These are phyloP conservation scores for Pittosporum tobira DNA, from an alignment of 129 eudicot genomes.

Conservation along the genomic window DNA sequence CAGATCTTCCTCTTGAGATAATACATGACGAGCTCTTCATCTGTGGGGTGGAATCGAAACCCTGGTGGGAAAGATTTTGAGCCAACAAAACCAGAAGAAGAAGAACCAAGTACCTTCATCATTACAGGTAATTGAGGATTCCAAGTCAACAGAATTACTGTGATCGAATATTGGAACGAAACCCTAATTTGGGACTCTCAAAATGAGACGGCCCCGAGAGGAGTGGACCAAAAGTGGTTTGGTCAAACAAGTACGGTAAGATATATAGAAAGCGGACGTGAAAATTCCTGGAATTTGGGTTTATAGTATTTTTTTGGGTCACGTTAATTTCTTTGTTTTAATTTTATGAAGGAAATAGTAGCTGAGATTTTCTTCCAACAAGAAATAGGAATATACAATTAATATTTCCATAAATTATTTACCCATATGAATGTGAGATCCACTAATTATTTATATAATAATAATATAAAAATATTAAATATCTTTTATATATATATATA, in stretches of 20 bases:
- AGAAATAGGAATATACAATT: too few relatives aligned
- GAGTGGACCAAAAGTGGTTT: not conserved
- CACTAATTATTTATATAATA: too few relatives aligned
- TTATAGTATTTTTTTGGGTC: too few relatives aligned
- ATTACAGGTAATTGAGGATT: slow-evolving; percentile 12
- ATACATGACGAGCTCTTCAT: slow-evolving; percentile 67
- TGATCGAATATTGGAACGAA: not conserved
- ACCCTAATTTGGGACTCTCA: not conserved
- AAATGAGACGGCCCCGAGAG: slow-evolving; percentile 3
- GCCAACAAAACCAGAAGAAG: slow-evolving; percentile 16
- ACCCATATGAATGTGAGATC: too few relatives aligned
- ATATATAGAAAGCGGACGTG: not conserved
- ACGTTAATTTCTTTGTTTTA: too few relatives aligned
- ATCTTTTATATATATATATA: too few relatives aligned
- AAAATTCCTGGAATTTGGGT: not conserved
- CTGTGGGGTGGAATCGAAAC: slow-evolving; percentile 75
- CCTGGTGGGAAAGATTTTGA: slow-evolving; percentile 55
- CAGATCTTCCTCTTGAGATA: slow-evolving; percentile 79
- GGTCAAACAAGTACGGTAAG: slow-evolving; percentile 1
- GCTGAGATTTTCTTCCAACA: too few relatives aligned
- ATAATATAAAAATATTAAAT: too few relatives aligned
- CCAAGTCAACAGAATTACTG: not conserved
- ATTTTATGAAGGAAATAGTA: too few relatives aligned
- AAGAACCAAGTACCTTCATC: slow-evolving; percentile 14
- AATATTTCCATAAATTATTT: too few relatives aligned